Conservation (phyloP, 257 asterid genomes). For the Paraleonurus japonicus region DNA sequence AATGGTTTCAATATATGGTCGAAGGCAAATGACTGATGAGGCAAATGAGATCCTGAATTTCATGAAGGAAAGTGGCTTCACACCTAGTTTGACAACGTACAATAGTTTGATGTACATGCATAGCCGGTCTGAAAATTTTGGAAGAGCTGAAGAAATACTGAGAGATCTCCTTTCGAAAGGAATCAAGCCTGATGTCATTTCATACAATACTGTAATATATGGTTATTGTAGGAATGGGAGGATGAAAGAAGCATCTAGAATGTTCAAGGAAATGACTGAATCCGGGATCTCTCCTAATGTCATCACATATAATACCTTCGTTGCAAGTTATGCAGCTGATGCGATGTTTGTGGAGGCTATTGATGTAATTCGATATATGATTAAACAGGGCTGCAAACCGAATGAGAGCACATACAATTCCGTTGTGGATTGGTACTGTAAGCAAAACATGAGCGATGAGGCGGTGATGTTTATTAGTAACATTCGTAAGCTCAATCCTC, state of each 20-base stretch:
- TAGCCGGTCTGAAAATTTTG: conserved; percentile 65
- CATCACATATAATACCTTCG: conserved; percentile 78
- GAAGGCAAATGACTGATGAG: conserved; percentile 66
- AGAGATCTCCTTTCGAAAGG: conserved; percentile 60
- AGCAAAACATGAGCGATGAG: conserved; percentile 66
- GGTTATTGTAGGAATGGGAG: conserved; percentile 79
- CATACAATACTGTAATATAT: conserved; percentile 79
- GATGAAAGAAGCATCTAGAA: conserved; percentile 81
- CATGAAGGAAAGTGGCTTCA: conserved; percentile 61
- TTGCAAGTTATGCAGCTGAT: conserved; percentile 65
- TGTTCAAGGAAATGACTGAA: conserved; percentile 63
- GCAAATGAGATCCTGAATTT: conserved; percentile 61
- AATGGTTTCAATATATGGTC: conserved; percentile 82
- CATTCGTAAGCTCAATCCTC: conserved; percentile 68
- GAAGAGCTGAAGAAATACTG: conserved; percentile 67
- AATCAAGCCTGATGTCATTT: conserved; percentile 68
- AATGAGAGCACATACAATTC: conserved; percentile 79
- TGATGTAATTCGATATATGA: conserved; percentile 78
- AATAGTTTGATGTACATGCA: conserved; percentile 88
- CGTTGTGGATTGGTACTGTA: conserved; percentile 71
- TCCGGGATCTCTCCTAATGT: conserved; percentile 69
- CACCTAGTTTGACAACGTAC: conserved; percentile 77
- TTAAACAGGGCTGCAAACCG: conserved; percentile 79
- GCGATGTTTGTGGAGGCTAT: conserved; percentile 85
- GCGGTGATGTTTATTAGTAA: conserved; percentile 61